Percentiles rank a stretch among this genome's conserved stretches.
These are phyloP conservation scores for Helianthus tuberosus DNA, from an alignment of 129 eudicot genomes.

Conservation along the genomic window DNA sequence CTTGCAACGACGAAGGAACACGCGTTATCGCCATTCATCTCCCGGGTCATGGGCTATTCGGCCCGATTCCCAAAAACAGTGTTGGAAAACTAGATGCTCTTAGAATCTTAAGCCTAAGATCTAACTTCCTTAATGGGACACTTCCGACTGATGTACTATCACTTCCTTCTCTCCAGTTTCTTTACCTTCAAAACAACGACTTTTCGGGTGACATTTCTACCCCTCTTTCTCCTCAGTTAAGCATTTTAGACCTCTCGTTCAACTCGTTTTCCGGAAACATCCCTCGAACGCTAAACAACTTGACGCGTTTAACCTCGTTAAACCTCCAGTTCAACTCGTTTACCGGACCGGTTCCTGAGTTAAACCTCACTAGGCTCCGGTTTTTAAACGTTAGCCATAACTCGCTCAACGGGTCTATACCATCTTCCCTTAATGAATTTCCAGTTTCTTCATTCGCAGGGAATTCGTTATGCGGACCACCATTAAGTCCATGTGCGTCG, in stretches of 20 bases:
- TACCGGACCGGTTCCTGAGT: slow-evolving; percentile 62
- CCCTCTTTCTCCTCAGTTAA: slow-evolving; percentile 50
- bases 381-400: slow-evolving; percentile 67
- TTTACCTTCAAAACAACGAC: slow-evolving; percentile 73
- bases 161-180: slow-evolving; percentile 65
- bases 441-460: slow-evolving; percentile 73
- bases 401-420: slow-evolving; percentile 67
- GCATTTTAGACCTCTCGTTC: slow-evolving; percentile 68
- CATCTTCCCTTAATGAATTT: slow-evolving; percentile 59
- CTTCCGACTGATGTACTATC: slow-evolving; percentile 75
- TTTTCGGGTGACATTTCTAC: slow-evolving; percentile 60
- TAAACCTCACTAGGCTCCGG: slow-evolving; percentile 57
- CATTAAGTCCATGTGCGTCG: slow-evolving; percentile 51
- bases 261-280: slow-evolving; percentile 67
- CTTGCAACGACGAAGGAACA: slow-evolving; percentile 64
- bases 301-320: slow-evolving; percentile 55
- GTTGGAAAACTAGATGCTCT: slow-evolving; percentile 71
- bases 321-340: slow-evolving; percentile 67
- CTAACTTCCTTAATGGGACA: slow-evolving; percentile 66
- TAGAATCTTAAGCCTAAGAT: slow-evolving; percentile 68
- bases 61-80: slow-evolving; percentile 63
- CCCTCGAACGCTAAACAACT: slow-evolving; percentile 44
- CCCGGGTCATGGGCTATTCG: slow-evolving; percentile 84
- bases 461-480: slow-evolving; percentile 72
- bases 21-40: slow-evolving; percentile 74